Conservation (phyloP, 345 rosid genomes). For the Gossypium australe region DNA sequence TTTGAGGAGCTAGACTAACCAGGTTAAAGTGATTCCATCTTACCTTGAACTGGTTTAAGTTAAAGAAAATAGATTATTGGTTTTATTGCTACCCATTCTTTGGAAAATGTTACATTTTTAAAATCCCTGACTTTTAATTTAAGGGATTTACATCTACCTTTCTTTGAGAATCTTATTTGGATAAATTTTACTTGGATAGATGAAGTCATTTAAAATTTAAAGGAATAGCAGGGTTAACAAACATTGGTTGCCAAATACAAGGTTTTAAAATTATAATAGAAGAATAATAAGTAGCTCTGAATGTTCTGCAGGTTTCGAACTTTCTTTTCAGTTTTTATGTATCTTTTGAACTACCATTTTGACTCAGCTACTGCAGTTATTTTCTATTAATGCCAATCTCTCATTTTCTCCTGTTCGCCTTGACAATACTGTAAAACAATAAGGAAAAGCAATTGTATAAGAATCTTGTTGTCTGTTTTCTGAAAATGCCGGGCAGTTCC, state of each 20-base stretch:
- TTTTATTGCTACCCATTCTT: neutral
- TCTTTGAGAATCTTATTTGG: neutral
- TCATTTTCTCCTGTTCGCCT: neutral
- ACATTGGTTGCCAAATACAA: neutral
- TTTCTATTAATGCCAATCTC: slow-evolving; percentile 1
- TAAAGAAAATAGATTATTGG: neutral
- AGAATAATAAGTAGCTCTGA: neutral
- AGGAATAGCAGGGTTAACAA: neutral
- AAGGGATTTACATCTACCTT: neutral
- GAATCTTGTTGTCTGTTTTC: neutral
- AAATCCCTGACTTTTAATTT: neutral
- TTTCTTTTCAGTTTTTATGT: neutral
- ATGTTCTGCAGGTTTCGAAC: neutral
- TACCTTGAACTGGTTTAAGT: neutral
- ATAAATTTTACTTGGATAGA: neutral
- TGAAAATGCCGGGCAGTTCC: neutral
- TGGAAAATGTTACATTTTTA: neutral
- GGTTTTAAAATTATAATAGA: slow-evolving; percentile 2
- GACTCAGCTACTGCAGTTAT: neutral
- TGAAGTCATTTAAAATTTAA: neutral
- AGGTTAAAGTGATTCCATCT: slow-evolving; percentile 1
- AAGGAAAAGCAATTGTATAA: neutral
- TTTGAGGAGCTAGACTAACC: neutral
- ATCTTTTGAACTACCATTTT: neutral
- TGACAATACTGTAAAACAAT: neutral